Conservation (phyloP, 306 rosid genomes). For the Rosa persica region DNA sequence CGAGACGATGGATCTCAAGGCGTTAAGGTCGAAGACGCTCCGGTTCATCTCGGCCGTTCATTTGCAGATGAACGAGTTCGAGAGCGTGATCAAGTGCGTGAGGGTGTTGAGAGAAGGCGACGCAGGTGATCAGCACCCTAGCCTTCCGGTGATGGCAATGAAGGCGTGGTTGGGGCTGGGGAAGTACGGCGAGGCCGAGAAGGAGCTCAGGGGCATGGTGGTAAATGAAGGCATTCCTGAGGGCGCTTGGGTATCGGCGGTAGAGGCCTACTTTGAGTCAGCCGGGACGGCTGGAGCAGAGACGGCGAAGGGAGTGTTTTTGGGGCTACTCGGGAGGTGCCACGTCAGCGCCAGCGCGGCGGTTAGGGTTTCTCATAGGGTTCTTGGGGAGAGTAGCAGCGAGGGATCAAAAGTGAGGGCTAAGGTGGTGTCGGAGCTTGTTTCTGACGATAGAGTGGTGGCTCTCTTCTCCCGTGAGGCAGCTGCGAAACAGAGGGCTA, state of each 20-base stretch:
- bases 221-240: slow-evolving; percentile 75
- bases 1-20: slow-evolving; percentile 50
- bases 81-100: slow-evolving; percentile 83
- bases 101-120: slow-evolving; percentile 77
- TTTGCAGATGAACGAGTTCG: slow-evolving; percentile 77
- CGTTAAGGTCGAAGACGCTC: slow-evolving; percentile 59
- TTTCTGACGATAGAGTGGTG: slow-evolving; percentile 80
- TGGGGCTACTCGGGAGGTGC: slow-evolving; percentile 85
- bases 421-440: slow-evolving; percentile 82
- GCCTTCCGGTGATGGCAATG: slow-evolving; percentile 87
- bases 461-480: slow-evolving; percentile 67
- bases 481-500: slow-evolving; percentile 56
- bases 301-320: slow-evolving; percentile 82
- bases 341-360: slow-evolving; percentile 84
- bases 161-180: slow-evolving; percentile 89
- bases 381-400: slow-evolving; percentile 41
- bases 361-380: slow-evolving; percentile 69
- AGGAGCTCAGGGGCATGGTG: slow-evolving; percentile 85
- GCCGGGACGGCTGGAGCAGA: slow-evolving; percentile 88
- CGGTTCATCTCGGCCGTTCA: slow-evolving; percentile 84
- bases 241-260: slow-evolving; percentile 83
- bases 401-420: slow-evolving; percentile 73
- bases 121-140: slow-evolving; percentile 75
- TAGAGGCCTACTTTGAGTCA: slow-evolving; percentile 71
- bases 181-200: slow-evolving; percentile 77